Percentiles rank a stretch among this genome's conserved stretches.
These are phyloP conservation scores for Dillenia turbinata DNA, from an alignment of 164 flowering plant genomes.

Conservation along the genomic window DNA sequence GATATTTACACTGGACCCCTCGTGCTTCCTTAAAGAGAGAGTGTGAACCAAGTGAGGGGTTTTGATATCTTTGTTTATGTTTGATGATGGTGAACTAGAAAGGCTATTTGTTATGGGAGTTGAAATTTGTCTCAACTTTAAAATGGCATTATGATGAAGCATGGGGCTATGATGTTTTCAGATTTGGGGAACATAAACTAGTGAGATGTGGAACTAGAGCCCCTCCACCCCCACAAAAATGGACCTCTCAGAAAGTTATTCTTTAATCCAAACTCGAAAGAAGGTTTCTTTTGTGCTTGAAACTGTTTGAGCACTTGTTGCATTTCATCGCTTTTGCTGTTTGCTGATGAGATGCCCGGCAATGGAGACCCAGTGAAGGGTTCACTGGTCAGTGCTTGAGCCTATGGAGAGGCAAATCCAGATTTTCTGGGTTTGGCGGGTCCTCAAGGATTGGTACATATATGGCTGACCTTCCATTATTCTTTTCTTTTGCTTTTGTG, in stretches of 20 bases:
- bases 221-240: not conserved
- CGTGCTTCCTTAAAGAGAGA: constrained; percentile 1
- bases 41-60: constrained; percentile 7
- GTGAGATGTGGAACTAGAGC: not conserved
- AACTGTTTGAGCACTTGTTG: constrained; percentile 4
- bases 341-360: constrained; percentile 23
- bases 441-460: constrained; percentile 5
- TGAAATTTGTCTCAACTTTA: constrained; percentile 8
- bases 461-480: constrained; percentile 13
- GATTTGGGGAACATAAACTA: constrained; percentile 7
- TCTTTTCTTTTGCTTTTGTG: not conserved
- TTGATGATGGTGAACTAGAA: constrained; percentile 9
- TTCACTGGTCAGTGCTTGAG: constrained; percentile 5
- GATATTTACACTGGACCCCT: too few species aligned
- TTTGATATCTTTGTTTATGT: constrained; percentile 7
- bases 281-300: constrained; percentile 4
- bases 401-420: constrained; percentile 3
- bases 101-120: constrained; percentile 17
- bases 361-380: constrained; percentile 17
- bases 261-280: not conserved
- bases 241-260: too few species aligned
- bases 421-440: constrained; percentile 27
- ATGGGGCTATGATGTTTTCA: constrained; percentile 13
- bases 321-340: constrained; percentile 2
- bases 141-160: constrained; percentile 18